A percentile compares a stretch with the other conserved stretches of the same genome.
These are phyloP conservation scores for Carex arenaria DNA, from an alignment of 202 grass and related monocot species.

Conservation along the genomic window DNA sequence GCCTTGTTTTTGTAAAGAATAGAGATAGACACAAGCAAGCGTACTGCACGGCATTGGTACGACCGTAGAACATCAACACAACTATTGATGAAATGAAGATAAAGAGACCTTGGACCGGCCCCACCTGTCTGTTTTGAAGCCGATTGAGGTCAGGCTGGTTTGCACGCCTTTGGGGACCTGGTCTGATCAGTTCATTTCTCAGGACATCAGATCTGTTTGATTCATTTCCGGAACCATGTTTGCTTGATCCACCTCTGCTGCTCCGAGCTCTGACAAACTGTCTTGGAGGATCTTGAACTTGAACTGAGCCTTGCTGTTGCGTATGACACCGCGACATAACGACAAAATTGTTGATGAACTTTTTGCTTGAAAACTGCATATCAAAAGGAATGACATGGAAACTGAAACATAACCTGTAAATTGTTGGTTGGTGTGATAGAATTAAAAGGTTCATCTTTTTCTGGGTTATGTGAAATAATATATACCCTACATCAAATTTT, in stretches of 20 bases:
- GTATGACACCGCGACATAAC: background rate
- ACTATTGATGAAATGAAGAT: constrained; percentile 14
- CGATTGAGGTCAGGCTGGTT: background rate
- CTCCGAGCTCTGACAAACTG: background rate
- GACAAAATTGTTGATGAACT: background rate
- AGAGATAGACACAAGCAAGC: constrained; percentile 4
- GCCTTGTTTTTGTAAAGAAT: background rate
- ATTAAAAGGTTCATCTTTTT: background rate
- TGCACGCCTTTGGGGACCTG: background rate
- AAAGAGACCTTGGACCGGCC: background rate
- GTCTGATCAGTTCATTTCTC: background rate
- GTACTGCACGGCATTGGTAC: background rate
- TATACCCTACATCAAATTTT: background rate
- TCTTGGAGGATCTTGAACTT: background rate
- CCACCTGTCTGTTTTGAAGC: background rate
- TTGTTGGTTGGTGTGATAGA: background rate
- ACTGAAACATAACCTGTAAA: background rate
- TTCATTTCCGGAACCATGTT: background rate
- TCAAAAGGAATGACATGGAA: background rate
- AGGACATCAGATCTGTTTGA: background rate
- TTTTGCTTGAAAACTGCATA: constrained; percentile 12
- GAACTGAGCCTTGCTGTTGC: background rate
- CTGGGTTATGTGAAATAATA: background rate
- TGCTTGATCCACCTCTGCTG: background rate
- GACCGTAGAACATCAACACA: background rate